A percentile compares a stretch with the other conserved stretches of the same genome.
These are phyloP conservation scores for Phlebopus sp. DNA, from an alignment of 1,284 basidiomycete species.

Conservation along the genomic window DNA sequence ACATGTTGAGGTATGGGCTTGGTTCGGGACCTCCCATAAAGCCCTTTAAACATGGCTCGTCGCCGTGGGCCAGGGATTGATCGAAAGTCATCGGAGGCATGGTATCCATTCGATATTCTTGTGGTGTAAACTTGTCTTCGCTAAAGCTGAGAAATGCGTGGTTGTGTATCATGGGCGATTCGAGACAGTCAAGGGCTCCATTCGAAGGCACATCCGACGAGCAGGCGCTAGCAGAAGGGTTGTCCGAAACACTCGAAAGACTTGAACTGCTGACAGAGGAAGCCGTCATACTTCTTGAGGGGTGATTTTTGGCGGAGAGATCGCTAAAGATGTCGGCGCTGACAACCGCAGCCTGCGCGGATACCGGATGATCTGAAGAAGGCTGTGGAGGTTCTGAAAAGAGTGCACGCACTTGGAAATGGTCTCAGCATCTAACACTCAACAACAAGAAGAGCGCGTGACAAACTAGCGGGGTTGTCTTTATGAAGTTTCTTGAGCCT, in stretches of 20 bases:
- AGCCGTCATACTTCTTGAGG: conserved; percentile 18
- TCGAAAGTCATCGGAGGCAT: conserved; percentile 5
- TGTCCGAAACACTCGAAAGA: not conserved
- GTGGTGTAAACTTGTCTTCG: conserved; percentile 12
- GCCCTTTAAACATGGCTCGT: conserved; percentile 17
- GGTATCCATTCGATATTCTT: conserved; percentile 5
- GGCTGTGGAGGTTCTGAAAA: conserved; percentile 25
- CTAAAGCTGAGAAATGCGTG: conserved; percentile 9
- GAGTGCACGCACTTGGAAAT: conserved; percentile 19
- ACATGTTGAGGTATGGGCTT: conserved; percentile 10
- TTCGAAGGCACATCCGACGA: conserved; percentile 5
- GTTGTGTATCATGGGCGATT: conserved; percentile 7
- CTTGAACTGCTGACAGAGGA: conserved; percentile 10
- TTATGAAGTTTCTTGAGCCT: conserved; percentile 32
- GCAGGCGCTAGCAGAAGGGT: conserved; percentile 9
- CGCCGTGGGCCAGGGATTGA: conserved; percentile 17
- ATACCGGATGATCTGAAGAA: conserved; percentile 12
- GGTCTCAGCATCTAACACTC: not conserved
- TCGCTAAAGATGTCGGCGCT: conserved; percentile 11
- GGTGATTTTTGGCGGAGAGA: conserved; percentile 8
- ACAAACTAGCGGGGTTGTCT: conserved; percentile 30
- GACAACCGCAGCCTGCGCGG: conserved; percentile 1
- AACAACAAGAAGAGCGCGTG: not conserved
- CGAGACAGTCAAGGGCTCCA: not conserved
- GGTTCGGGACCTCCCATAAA: conserved; percentile 12